A percentile compares a stretch with the other conserved stretches of the same genome.
phyloP scores from a whole-genome alignment of 108 stramenopile genomes.

The Thalassiosira profunda region DNA sequence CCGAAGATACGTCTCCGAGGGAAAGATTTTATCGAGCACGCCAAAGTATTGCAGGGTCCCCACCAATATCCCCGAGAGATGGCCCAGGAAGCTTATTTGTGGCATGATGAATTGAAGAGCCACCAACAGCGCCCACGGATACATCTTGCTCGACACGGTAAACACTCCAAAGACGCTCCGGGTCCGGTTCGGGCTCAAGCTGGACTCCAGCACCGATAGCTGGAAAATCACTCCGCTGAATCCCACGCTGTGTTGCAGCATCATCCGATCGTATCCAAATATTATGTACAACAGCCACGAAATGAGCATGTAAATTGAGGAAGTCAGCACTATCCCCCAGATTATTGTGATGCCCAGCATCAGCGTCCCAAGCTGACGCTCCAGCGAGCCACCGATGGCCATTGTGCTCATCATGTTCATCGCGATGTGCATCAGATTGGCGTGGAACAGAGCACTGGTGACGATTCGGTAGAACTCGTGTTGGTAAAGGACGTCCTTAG shows the following conservation, averaged over 20 bases:
- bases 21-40: slow-evolving; percentile 41
- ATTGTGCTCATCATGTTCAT: slow-evolving; percentile 91
- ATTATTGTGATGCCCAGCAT: slow-evolving; percentile 52
- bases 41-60: slow-evolving; percentile 72
- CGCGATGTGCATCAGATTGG: slow-evolving; percentile 83
- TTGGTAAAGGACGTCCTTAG: slow-evolving; percentile 55
- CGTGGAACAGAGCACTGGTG: slow-evolving; percentile 85
- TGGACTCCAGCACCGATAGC: slow-evolving; percentile 74
- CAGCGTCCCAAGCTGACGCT: slow-evolving; percentile 75
- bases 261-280: slow-evolving; percentile 52
- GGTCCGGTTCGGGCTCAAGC: slow-evolving; percentile 42
- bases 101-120: slow-evolving; percentile 84
- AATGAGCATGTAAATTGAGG: slow-evolving; percentile 55
- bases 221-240: slow-evolving; percentile 90
- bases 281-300: slow-evolving; percentile 45
- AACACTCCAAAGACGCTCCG: slow-evolving; percentile 79
- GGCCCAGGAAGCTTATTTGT: slow-evolving; percentile 73
- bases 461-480: slow-evolving; percentile 78
- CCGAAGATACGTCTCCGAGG: slow-evolving; percentile 39
- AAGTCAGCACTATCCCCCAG: slow-evolving; percentile 67
- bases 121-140: slow-evolving; percentile 84
- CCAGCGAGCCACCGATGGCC: slow-evolving; percentile 67
- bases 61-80: slow-evolving; percentile 75
- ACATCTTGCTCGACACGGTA: slow-evolving; percentile 65
- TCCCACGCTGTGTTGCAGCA: slow-evolving; percentile 77